Conservation (phyloP, 805 yeast genomes). For the Saccharomycopsis schoenii region DNA sequence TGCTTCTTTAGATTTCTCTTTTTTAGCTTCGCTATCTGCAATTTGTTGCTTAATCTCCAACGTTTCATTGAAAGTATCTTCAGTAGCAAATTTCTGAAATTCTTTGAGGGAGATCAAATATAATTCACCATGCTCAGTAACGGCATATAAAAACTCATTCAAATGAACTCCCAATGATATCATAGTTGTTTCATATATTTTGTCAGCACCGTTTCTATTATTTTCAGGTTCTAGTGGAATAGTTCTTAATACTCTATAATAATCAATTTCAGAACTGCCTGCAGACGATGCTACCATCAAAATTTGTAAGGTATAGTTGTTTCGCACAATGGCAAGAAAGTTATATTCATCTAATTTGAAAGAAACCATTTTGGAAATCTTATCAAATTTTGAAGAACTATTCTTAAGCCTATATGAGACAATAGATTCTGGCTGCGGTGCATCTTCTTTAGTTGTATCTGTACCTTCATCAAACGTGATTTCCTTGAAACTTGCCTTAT, state of each 20-base stretch:
- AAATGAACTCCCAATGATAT: constrained; percentile 9
- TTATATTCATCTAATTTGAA: background rate
- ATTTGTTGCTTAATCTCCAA: background rate
- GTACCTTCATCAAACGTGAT: constrained; percentile 8
- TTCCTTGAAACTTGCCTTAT: constrained; percentile 11
- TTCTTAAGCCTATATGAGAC: constrained; percentile 1
- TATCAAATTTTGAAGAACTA: background rate
- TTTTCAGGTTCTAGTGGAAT: constrained; percentile 2
- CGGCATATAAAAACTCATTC: constrained; percentile 10
- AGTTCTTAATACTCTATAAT: constrained; percentile 1
- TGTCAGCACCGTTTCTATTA: background rate
- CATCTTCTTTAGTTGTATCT: constrained; percentile 14
- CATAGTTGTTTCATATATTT: constrained; percentile 6
- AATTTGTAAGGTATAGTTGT: constrained; percentile 6
- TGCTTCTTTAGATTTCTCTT: background rate
- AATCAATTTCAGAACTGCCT: background rate
- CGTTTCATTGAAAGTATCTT: background rate
- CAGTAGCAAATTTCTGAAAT: background rate
- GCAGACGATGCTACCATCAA: background rate
- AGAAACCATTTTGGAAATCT: constrained; percentile 3
- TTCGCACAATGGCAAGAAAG: constrained; percentile 7
- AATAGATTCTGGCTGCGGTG: constrained; percentile 5
- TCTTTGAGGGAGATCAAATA: constrained; percentile 11
- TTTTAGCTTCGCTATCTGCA: background rate
- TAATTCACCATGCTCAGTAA: constrained; percentile 8